Evolutionary conservation across 2,329 filamentous ascomycete species (phyloP), one percentile per base, ranked within the genome.

Genomic region (Septoria linicola): DNA sequence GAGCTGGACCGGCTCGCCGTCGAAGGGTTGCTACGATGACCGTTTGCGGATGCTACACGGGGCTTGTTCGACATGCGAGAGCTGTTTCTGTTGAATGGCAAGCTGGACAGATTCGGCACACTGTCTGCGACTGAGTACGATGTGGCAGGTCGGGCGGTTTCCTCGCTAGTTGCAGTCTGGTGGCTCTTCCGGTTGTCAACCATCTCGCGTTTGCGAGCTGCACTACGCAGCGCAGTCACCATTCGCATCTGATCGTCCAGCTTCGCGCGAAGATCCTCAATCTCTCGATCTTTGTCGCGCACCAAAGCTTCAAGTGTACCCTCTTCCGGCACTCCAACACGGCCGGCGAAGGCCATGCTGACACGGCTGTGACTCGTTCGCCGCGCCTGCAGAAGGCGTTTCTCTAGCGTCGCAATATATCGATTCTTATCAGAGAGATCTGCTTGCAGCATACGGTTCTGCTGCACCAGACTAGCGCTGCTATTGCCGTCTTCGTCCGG

Each of bases 371-470:
- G 90, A 70, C 91, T 96, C 0, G 90, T 89, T 41, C 92, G 80
- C 34, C 93, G 81, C 31, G 93, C 93, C 66, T 99, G 93, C 27
- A 97, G 76, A 1, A 99, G 76, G 20, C 93, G 83, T 71, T 95
- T 95, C 73, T 99, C 93, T 10, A 99, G 73, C 0, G 93, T 97
- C 21, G 87, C 81, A 61, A 97, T 97, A 69, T 99, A 99, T 25
- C 93, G 87, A 63, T 93, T 97, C 75, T 96, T 96, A 72, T 99
- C 93, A n/a, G 81, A 82, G 40, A 99, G 80, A 68, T 99, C 93
- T n/a, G 90, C 83, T 69, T 96, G 93, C 41, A 99, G 74, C n/a
- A 95, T 88, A 42, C 85, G 83, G 61, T 96, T 90, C 66, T 96
- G 93, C n/a, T 88, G 82, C 36, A 85, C 76, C 41, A 95, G 72